Base-by-base conservation (phyloP, 495 filamentous ascomycete genomes). In the Daldinia vernicosa region DNA sequence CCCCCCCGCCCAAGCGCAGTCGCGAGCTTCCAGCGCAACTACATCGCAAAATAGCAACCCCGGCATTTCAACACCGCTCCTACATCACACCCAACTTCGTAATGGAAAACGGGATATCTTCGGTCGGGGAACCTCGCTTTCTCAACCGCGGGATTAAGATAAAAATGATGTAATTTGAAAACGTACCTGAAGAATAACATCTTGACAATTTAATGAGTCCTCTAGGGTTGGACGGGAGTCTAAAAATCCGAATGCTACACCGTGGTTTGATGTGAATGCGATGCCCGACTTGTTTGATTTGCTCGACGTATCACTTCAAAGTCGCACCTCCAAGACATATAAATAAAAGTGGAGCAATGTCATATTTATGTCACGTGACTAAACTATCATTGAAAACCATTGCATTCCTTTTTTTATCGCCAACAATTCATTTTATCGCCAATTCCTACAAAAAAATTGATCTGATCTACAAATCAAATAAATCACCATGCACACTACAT, bases 111-210 rank as follows among this genome's bases (percentile, higher is more conserved):
- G 24, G 6, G 14, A 53, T 53, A 53, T 53, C 50, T 53, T 15
- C 22, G 12, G 14, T 8, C 26, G 8, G 15, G 50, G 12, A 53
- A 24, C 15, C 50, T 4, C 14, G 17, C 43, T 47, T 53, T 53
- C 50, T 6, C 1, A 60, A 17, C 17, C 1, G 37, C 35, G 15
- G 9, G n/a, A 43, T 9, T 3, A 17, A 9, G 56, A 19, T 22
- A 22, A 28, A 45, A 26, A 19, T 15, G 14, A 15, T 1, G 4
- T 4, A 1, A 14, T 1, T 56, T 8, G 1, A 32, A 1, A 26
- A 69, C 75, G 11, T 80, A 88, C 86, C 86, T 88, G 75, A 89
- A 89, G 78, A 88, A 89, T 62, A 88, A 80, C 86, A 89, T 88
- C 15, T 66, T 78, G 68, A 55, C 5, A 19, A 7, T 57, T 32